A percentile compares a stretch with the other conserved stretches of the same genome.
Evolutionary conservation across 75 land plant species (phyloP).

Genomic region (Azolla pinnata): DNA sequence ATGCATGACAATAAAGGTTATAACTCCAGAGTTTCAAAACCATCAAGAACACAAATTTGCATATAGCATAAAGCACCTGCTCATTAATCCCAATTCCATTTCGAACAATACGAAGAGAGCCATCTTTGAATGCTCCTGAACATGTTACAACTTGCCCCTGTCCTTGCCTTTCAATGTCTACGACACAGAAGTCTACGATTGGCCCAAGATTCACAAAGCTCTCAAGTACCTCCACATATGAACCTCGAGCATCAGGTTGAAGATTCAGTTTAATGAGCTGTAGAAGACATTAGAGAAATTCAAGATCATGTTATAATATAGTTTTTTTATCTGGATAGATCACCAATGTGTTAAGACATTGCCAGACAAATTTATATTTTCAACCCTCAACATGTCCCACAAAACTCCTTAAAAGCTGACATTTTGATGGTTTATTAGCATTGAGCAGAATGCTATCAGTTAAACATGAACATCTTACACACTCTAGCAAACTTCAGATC

Average conservation of each 20-base stretch:
- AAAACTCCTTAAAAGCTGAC: too few relatives aligned
- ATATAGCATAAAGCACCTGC: slow-evolving; percentile 42
- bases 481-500: too few relatives aligned
- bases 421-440: too few relatives aligned
- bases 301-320: too few relatives aligned
- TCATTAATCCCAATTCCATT: slow-evolving; percentile 99
- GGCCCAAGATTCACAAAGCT: slow-evolving; percentile 97
- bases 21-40: background rate
- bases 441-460: too few relatives aligned
- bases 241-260: slow-evolving; percentile 77
- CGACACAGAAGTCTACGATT: slow-evolving; percentile 96
- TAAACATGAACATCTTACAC: too few relatives aligned
- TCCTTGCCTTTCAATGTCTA: slow-evolving; percentile 97
- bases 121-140: slow-evolving; percentile 99
- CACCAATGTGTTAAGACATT: too few relatives aligned
- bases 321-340: too few relatives aligned
- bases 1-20: background rate
- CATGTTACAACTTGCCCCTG: slow-evolving; percentile 99
- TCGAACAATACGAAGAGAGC: slow-evolving; percentile 93
- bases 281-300: background rate
- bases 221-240: slow-evolving; percentile 95
- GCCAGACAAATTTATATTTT: too few relatives aligned
- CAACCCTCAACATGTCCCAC: too few relatives aligned
- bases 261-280: slow-evolving; percentile 90
- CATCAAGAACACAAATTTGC: background rate